phyloP scores from a whole-genome alignment of 495 filamentous ascomycete genomes.

The Tuber microsphaerosporum region DNA sequence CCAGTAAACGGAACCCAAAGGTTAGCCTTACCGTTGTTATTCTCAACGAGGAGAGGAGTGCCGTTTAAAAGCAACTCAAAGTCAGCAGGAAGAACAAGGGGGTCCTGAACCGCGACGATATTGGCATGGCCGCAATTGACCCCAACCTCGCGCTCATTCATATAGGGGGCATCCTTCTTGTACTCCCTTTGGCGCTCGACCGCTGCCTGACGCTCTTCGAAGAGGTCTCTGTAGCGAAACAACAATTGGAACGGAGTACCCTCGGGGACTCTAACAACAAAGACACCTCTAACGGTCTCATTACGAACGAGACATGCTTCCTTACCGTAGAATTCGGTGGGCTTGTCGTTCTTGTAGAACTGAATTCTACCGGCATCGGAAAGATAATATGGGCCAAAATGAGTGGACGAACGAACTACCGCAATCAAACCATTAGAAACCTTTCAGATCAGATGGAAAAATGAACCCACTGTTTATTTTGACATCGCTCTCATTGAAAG shows the following conservation, averaged over 20 bases:
- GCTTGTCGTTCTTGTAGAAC: conserved; percentile 35
- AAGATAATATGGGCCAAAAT: conserved; percentile 14
- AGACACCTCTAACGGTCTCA: conserved; percentile 15
- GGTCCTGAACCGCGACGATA: background rate
- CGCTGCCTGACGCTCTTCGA: conserved; percentile 15
- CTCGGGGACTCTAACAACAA: conserved; percentile 28
- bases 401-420: conserved; percentile 1
- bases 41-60: background rate
- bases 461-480: conserved; percentile 20
- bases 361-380: conserved; percentile 28
- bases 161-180: conserved; percentile 6
- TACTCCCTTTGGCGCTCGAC: conserved; percentile 17
- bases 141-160: conserved; percentile 30
- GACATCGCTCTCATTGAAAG: background rate
- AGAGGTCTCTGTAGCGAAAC: conserved; percentile 6
- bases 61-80: background rate
- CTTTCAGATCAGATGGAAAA: background rate
- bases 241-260: conserved; percentile 8
- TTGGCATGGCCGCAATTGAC: conserved; percentile 23
- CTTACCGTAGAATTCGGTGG: conserved; percentile 29
- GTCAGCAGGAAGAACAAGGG: background rate
- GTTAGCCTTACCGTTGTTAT: background rate
- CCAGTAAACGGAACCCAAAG: conserved; percentile 12
- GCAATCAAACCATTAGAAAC: conserved; percentile 1
- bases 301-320: conserved; percentile 36